phyloP scores from a whole-genome alignment of 2,329 filamentous ascomycete genomes.

The Furcasterigmium sp. region DNA sequence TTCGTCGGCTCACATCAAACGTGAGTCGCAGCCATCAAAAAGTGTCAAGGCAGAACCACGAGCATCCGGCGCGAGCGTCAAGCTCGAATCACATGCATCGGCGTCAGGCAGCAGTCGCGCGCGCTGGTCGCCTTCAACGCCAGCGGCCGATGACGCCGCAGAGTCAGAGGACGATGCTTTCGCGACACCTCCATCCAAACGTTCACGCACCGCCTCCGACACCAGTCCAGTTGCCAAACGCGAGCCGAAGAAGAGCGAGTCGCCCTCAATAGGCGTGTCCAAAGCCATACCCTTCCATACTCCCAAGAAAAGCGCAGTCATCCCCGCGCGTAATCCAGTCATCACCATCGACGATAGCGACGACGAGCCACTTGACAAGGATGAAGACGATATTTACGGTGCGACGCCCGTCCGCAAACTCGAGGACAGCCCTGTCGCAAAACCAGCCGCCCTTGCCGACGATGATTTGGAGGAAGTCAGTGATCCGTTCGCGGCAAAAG shows the following conservation, averaged over 20 bases:
- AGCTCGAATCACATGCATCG: neutral
- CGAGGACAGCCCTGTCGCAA: neutral
- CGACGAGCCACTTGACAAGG: constrained; percentile 6
- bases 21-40: too few relatives aligned
- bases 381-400: constrained; percentile 9
- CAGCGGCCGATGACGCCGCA: too few relatives aligned
- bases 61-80: too few relatives aligned
- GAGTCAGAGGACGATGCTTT: constrained; percentile 1
- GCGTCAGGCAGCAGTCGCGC: too few relatives aligned
- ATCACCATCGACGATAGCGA: constrained; percentile 17
- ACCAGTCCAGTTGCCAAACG: too few relatives aligned
- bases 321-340: constrained; percentile 5
- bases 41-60: too few relatives aligned
- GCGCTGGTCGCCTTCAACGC: too few relatives aligned
- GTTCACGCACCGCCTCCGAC: too few relatives aligned
- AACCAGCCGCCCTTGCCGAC: constrained; percentile 11
- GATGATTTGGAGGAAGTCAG: constrained; percentile 2
- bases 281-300: constrained; percentile 7
- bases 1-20: too few relatives aligned
- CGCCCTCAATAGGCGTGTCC: constrained; percentile 8
- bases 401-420: constrained; percentile 10
- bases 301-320: constrained; percentile 8
- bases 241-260: neutral
- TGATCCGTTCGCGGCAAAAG: constrained; percentile 12
- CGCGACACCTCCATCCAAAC: constrained; percentile 33